Evolutionary conservation across 331 rosid species (phyloP).

Genomic region (Ulmus americana): DNA sequence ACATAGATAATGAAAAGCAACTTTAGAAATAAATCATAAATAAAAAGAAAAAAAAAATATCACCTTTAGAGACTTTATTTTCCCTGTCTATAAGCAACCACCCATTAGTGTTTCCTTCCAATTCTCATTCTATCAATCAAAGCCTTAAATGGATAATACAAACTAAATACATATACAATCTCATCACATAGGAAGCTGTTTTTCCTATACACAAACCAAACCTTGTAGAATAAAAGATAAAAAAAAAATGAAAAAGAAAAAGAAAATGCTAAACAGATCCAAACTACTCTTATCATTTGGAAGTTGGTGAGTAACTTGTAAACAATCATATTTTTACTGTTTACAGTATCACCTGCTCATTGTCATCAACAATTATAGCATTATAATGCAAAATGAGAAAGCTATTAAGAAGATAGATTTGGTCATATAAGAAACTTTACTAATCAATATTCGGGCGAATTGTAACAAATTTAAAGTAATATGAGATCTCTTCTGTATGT

Average conservation of each 20-base stretch:
- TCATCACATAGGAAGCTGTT: not conserved
- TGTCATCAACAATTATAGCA: constrained; percentile 7
- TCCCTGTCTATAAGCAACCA: constrained; percentile 16
- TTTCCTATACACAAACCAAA: not conserved
- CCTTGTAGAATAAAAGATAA: not conserved
- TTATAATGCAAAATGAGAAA: not conserved
- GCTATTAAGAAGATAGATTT: not conserved
- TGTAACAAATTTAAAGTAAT: too few relatives aligned
- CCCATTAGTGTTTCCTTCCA: constrained; percentile 9
- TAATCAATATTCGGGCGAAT: not conserved
- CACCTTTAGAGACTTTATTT: constrained; percentile 10
- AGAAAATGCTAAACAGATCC: not conserved
- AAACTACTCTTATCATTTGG: not conserved
- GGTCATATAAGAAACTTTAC: not conserved
- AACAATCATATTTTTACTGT: not conserved
- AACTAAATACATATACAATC: not conserved
- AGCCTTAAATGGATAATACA: not conserved
- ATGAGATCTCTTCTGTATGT: too few relatives aligned
- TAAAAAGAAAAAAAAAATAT: constrained; percentile 9
- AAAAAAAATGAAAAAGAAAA: not conserved
- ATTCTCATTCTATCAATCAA: constrained; percentile 8
- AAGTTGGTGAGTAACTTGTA: not conserved
- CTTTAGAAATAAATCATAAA: constrained; percentile 31
- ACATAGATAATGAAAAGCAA: constrained; percentile 38
- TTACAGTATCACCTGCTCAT: not conserved